These are phyloP conservation scores for Musa beccarii DNA, from an alignment of 176 grass and related monocot species.

Conservation along the genomic window DNA sequence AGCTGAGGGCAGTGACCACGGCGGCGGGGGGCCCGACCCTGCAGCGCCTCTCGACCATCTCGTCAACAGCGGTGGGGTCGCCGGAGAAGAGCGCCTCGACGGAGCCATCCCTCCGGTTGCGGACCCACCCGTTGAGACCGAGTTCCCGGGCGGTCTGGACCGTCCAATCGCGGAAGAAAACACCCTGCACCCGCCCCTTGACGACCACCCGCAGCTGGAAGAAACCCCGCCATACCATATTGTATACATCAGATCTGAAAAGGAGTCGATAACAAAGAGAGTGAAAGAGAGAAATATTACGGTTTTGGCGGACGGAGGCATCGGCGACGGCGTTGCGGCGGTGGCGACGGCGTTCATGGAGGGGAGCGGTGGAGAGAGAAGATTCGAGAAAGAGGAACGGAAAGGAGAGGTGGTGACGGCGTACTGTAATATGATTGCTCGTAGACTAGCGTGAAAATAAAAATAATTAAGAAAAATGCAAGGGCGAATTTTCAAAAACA, in stretches of 20 bases:
- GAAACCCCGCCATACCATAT: neutral
- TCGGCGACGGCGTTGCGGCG: conserved; percentile 18
- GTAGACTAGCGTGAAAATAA: neutral
- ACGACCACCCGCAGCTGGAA: conserved; percentile 42
- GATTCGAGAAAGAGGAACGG: conserved; percentile 4
- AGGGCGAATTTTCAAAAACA: too few species aligned
- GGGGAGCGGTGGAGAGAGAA: neutral
- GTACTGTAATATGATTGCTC: too few species aligned
- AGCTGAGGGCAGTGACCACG: conserved; percentile 46
- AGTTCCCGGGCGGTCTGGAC: conserved; percentile 55
- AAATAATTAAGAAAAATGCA: too few species aligned
- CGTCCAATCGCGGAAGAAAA: conserved; percentile 78
- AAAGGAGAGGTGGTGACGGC: neutral
- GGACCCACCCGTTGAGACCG: conserved; percentile 67
- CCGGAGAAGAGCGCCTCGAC: conserved; percentile 80
- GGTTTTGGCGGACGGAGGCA: conserved; percentile 9
- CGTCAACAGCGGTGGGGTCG: conserved; percentile 37
- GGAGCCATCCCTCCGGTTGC: conserved; percentile 66
- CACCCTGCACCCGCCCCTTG: conserved; percentile 76
- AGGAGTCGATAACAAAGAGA: neutral
- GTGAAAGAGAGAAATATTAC: neutral
- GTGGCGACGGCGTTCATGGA: conserved; percentile 27
- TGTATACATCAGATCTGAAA: neutral
- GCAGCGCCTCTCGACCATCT: conserved; percentile 53
- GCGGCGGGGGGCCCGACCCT: conserved; percentile 30